A percentile compares a stretch with the other conserved stretches of the same genome.
phyloP scores from a whole-genome alignment of 805 yeast genomes.

The Starmerella sirachaensis region DNA sequence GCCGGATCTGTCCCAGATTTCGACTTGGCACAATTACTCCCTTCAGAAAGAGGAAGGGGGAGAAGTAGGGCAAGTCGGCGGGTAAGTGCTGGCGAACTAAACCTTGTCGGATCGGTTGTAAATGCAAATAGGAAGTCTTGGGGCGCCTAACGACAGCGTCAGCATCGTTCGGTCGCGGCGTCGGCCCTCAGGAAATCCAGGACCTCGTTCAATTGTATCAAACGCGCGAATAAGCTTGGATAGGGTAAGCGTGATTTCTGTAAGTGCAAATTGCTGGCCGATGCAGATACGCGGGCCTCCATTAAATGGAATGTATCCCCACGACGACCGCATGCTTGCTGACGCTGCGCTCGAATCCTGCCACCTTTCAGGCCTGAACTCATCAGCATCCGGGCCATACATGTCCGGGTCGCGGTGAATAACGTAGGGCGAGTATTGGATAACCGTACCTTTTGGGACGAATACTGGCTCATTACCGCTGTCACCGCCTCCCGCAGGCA shows the following conservation, averaged over 20 bases:
- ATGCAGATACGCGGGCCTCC: slow-evolving; percentile 41
- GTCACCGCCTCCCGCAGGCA: slow-evolving; percentile 39
- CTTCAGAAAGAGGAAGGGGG: too few relatives aligned
- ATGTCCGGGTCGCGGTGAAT: slow-evolving; percentile 32
- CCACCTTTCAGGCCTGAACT: slow-evolving; percentile 40
- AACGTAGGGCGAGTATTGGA: slow-evolving; percentile 30
- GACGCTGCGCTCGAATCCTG: slow-evolving; percentile 12
- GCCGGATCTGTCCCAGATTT: too few relatives aligned
- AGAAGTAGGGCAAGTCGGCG: too few relatives aligned
- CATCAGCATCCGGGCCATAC: slow-evolving; percentile 34
- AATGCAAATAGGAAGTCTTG: slow-evolving; percentile 11
- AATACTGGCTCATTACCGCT: slow-evolving; percentile 30
- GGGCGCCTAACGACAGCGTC: slow-evolving; percentile 11
- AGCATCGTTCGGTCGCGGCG: slow-evolving; percentile 6
- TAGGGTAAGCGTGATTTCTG: slow-evolving; percentile 35
- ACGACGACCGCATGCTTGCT: slow-evolving; percentile 28
- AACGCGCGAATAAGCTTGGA: slow-evolving; percentile 32
- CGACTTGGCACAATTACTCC: too few relatives aligned
- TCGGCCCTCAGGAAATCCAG: too few relatives aligned
- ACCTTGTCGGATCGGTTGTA: too few relatives aligned
- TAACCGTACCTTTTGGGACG: slow-evolving; percentile 32
- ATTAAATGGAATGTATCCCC: slow-evolving; percentile 38
- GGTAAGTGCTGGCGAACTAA: too few relatives aligned
- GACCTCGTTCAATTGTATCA: too few relatives aligned
- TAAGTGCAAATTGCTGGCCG: slow-evolving; percentile 41